Conservation (phyloP, 208 protist species). For the Plasmodiophora brassicae region DNA sequence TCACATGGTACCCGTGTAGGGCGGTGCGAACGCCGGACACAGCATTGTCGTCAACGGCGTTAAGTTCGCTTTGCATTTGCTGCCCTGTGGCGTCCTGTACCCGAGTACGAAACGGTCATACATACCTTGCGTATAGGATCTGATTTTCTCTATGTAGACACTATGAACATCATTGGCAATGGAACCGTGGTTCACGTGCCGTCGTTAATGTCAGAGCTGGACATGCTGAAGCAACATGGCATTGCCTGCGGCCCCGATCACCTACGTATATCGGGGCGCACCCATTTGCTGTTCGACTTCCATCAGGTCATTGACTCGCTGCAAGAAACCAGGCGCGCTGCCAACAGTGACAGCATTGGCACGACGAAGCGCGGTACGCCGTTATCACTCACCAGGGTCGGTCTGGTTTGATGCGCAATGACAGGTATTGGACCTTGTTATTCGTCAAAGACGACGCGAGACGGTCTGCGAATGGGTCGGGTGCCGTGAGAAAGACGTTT, state of each 20-base stretch:
- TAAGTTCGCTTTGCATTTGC: constrained; percentile 52
- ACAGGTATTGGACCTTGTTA: constrained; percentile 49
- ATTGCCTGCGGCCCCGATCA: neutral
- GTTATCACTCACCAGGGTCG: neutral
- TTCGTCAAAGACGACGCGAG: constrained; percentile 40
- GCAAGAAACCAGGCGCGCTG: neutral
- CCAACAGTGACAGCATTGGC: constrained; percentile 26
- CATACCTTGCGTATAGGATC: too few species aligned
- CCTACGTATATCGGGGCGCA: constrained; percentile 15
- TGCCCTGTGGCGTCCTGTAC: constrained; percentile 55
- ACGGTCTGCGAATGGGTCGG: constrained; percentile 18
- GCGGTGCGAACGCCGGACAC: constrained; percentile 69
- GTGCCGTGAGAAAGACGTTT: too few species aligned
- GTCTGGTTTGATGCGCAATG: neutral
- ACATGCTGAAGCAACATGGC: neutral
- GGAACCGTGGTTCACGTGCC: constrained; percentile 53
- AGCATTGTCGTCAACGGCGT: constrained; percentile 43
- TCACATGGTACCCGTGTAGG: too few species aligned
- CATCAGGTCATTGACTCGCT: constrained; percentile 25
- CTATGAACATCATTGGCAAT: constrained; percentile 39
- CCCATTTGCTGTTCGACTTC: constrained; percentile 47
- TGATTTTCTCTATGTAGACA: constrained; percentile 10
- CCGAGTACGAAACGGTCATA: too few species aligned
- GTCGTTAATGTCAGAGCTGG: constrained; percentile 46
- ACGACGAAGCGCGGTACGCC: constrained; percentile 30